Evolutionary conservation across 768 basidiomycete genomes (phyloP), one percentile per base, ranked within the genome.

Genomic region (Gyrodon lividus): DNA sequence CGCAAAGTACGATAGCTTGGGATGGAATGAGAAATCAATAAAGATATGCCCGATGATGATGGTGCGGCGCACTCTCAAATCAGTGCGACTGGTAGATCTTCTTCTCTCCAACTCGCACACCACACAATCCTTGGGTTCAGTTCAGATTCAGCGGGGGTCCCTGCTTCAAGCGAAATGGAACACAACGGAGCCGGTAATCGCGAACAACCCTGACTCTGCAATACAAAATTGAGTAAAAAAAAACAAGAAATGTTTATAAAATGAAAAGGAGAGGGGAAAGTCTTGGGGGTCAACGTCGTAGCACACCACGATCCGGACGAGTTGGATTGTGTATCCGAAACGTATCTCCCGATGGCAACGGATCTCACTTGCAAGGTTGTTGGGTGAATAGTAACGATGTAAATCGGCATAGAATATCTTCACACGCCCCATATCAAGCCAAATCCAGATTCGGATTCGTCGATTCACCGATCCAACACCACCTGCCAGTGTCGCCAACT

Each of bases 301-400:
- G n/a, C n/a, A n/a, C n/a, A n/a, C n/a, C n/a, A n/a, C n/a, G n/a
- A n/a, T n/a, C n/a, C n/a, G n/a, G n/a, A 61, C 62, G 65, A 68
- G 64, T 66, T 28, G 66, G 62, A 43, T 69, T 71, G 70, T 70
- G 70, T 74, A 77, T 75, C 75, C 67, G 70, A 66, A 65, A 62
- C 72, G 70, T 79, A 81, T 82, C 80, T 79, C 77, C 82, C 84
- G 82, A 84, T 84, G 81, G 68, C 75, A 72, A 71, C 79, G 80
- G 82, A 84, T 65, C 63, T 65, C 63, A 64, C 63, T 66, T 64
- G 59, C 54, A 56, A 24, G 7, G n/a, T n/a, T n/a, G n/a, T n/a
- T 43, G 80, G 78, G 79, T 41, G 33, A 47, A 49, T 10, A 4
- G 56, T 55, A 61, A 66, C 61, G 59, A 66, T 64, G 64, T 61